Evolutionary conservation across 2,329 filamentous ascomycete genomes (phyloP).

Genomic region (Trichoderma koningii): DNA sequence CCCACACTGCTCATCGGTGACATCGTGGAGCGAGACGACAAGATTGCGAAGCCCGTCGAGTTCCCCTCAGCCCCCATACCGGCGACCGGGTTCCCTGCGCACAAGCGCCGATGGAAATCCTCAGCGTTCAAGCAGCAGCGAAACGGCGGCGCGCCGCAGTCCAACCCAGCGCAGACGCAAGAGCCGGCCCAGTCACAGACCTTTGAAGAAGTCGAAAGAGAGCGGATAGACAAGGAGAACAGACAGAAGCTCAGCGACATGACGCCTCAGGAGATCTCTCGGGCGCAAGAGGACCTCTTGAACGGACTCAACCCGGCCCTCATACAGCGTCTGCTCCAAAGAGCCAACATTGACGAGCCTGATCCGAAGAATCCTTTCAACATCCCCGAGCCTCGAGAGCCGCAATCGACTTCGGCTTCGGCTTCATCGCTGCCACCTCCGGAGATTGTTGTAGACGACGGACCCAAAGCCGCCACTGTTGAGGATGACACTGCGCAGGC

Average conservation of each 20-base stretch:
- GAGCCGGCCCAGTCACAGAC: constrained; percentile 24
- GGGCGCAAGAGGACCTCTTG: constrained; percentile 79
- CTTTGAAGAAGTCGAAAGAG: constrained; percentile 60
- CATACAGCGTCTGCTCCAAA: constrained; percentile 72
- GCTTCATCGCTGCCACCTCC: constrained; percentile 30
- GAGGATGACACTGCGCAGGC: background rate
- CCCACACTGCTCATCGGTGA: constrained; percentile 68
- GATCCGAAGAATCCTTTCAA: constrained; percentile 50
- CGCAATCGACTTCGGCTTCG: background rate
- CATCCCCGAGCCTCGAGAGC: constrained; percentile 31
- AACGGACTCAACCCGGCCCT: constrained; percentile 72
- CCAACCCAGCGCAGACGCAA: background rate
- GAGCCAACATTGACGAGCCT: constrained; percentile 72
- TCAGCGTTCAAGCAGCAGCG: constrained; percentile 76
- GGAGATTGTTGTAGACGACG: constrained; percentile 43
- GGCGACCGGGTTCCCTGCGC: constrained; percentile 80
- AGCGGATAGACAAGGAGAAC: constrained; percentile 82
- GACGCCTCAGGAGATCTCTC: constrained; percentile 78
- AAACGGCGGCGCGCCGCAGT: constrained; percentile 29
- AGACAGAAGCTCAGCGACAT: constrained; percentile 71
- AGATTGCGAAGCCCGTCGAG: constrained; percentile 61
- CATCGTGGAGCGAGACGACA: constrained; percentile 72
- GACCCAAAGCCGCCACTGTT: constrained; percentile 32
- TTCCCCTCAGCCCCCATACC: constrained; percentile 50
- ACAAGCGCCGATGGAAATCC: constrained; percentile 71